These are phyloP conservation scores for Coemansia interrupta DNA, from an alignment of 192 early-diverging fungal species.

Conservation along the genomic window DNA sequence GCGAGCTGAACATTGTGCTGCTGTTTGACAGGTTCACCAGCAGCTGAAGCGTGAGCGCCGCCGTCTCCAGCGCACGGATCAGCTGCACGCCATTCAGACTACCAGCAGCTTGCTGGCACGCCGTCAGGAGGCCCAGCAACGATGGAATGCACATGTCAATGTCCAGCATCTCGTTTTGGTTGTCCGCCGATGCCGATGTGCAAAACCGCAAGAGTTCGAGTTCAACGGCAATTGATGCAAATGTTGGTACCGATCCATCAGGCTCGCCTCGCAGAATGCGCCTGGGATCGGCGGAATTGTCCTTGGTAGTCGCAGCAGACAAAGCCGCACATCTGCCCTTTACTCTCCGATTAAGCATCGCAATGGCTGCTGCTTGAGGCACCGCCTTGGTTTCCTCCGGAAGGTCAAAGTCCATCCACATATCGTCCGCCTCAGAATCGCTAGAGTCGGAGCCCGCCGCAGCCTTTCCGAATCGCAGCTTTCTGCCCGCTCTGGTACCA, in stretches of 20 bases:
- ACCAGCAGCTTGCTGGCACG: conserved; percentile 22
- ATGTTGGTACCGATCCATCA: conserved; percentile 8
- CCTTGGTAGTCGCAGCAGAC: not conserved
- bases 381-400: conserved; percentile 23
- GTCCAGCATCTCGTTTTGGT: conserved; percentile 34
- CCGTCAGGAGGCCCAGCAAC: conserved; percentile 26
- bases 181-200: conserved; percentile 31
- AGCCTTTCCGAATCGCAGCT: not conserved
- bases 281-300: not conserved
- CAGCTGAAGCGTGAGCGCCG: conserved; percentile 35
- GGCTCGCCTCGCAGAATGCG: conserved; percentile 13
- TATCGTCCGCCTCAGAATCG: conserved; percentile 11
- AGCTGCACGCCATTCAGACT: conserved; percentile 2
- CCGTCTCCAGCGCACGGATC: conserved; percentile 27
- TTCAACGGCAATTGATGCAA: conserved; percentile 32
- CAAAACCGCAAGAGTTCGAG: conserved; percentile 47
- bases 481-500: not conserved
- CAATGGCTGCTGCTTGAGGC: not conserved
- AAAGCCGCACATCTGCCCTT: not conserved
- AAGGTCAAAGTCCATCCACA: conserved; percentile 52
- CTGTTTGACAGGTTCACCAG: conserved; percentile 47
- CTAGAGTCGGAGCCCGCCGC: not conserved
- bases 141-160: conserved; percentile 18
- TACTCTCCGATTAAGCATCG: not conserved
- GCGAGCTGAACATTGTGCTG: conserved; percentile 37